Evolutionary conservation across 768 basidiomycete species (phyloP), one percentile per base, ranked within the genome.

Genomic region (Mycena filopes): DNA sequence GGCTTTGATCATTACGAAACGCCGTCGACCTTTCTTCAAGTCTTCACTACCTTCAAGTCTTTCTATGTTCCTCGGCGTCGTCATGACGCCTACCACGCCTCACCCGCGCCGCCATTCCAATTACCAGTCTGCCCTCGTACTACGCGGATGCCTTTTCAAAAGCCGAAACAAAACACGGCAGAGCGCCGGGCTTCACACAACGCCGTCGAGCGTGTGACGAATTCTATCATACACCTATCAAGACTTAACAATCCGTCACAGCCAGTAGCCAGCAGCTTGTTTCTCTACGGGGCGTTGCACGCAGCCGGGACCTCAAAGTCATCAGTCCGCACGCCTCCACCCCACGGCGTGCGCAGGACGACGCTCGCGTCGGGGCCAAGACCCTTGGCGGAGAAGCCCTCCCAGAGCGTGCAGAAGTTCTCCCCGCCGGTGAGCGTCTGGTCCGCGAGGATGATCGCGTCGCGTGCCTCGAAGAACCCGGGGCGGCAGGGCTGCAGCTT

Each of bases 401-500:
- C 79, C 96, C 95, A 98, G 67, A 99, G 78, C 16, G 83, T 82
- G 77, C 97, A 99, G 70, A 84, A 81, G 83, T 99, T 99, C 86
- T 95, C 94, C 4, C 97, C 97, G 16, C 89, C 93, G 4, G 97
- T 98, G 63, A 98, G 84, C 46, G 93, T 79, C 75, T 94, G 82
- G 76, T 98, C 97, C 23, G 97, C 96, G 69, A 94, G 89, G 68
- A 97, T 87, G 76, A 97, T 95, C 18, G 95, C 93, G 75, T 91
- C 89, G 64, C 95, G 89, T 18, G 95, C 92, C 60, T 95, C 89
- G 72, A 95, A 93, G 89, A 97, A 96, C 49, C 83, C 85, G 21
- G 97, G 97, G 28, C 91, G 85, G 80, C 97, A 99, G 4, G 90
- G 88, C 75, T 98, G 96, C 46, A 98, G 81, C 84, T 98, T 98